Base-by-base conservation (phyloP, 495 filamentous ascomycete species). In the Xylaria nigripes region DNA sequence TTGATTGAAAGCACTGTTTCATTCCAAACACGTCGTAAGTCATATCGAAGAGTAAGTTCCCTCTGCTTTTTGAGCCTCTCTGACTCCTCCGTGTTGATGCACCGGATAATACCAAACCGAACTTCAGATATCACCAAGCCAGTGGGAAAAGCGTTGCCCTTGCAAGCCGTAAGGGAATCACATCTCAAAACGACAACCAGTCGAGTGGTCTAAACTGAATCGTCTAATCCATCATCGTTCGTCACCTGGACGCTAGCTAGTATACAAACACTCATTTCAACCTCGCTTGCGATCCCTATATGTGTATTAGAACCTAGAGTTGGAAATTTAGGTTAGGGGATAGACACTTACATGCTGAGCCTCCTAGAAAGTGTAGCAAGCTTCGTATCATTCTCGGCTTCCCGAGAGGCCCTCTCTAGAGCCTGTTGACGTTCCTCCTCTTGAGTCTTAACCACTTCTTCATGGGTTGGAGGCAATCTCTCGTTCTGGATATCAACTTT, bases 401-500 rank as follows among this genome's bases (percentile, higher is more conserved):
- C 90, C 30, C 81, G 78, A 19, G 79, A 80, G 3, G 93, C 93
- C 49, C 87, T 76, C 73, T 92, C 87, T 57, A 98, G 69, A 7
- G 93, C 93, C 70, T 86, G 80, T 25, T 83, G 79, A 58, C 88
- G 78, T 45, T 87, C 87, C 62, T 89, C 86, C 55, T 89, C 85
- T 49, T 80, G 85, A 62, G 85, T 86, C 65, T 81, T 81, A 29
- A 82, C 75, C 13, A 97, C 89, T 66, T 98, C 93, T 51, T 97
- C 93, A 54, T 95, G 89, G 59, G 77, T 90, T 5, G 93, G 93
- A 34, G 93, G 93, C 57, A 97, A 71, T 51, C 86, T 82, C 75
- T 98, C 93, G 67, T 98, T 98, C 72, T 96, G 91, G 55, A 96
- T 64, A 76, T 98, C 93, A 24, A 98, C 94, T 76, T 95, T 96